Base-by-base conservation (phyloP, 2,329 filamentous ascomycete species). In the Dactylellina haptotyla region DNA sequence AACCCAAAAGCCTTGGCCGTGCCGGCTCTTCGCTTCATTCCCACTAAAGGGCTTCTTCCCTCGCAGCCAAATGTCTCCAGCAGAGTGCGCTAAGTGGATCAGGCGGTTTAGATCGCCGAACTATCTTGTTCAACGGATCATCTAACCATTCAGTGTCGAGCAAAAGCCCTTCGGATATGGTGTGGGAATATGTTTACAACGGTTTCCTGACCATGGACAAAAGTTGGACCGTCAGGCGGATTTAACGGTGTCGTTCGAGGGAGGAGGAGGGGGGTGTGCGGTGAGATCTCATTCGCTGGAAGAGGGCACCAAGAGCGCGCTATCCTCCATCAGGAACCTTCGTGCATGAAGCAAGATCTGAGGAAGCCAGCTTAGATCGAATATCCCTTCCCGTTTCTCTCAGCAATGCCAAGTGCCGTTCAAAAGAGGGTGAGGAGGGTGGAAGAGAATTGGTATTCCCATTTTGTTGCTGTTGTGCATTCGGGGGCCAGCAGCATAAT, bases 181-280 rank as follows among this genome's bases (percentile, higher is more conserved):
- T 72, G 67, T 72, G 67, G 67, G 59, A 72, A 50, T 50, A 51
- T 64, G 32, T 41, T 37, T 64, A 45, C 66, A 72, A 65, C 67
- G 59, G 67, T 59, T 65, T 64, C 45, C 46, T 65, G 2, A 59
- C 53, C 23, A n/a, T 58, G 58, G 67, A 32, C 23, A n/a, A 57
- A 72, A 65, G 53, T 72, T 72, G 58, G 30, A 54, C 67, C 67
- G 66, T 72, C 43, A 28, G 41, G 54, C 64, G 67, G 67, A 72
- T 72, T 72, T 72, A 72, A 72, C 53, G 9, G 57, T 28, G 28
- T 12, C 30, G 43, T 28, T 30, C 39, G n/a, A 4, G 8, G 4
- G 34, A 64, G n/a, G n/a, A 64, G 30, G 53, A 65, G 51, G 59
- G 66, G 54, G 67, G 51, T 37, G 30, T 43, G 66, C 16, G 2